These are phyloP conservation scores for Anthostomella pinea DNA, from an alignment of 2,329 filamentous ascomycete species.

Conservation along the genomic window DNA sequence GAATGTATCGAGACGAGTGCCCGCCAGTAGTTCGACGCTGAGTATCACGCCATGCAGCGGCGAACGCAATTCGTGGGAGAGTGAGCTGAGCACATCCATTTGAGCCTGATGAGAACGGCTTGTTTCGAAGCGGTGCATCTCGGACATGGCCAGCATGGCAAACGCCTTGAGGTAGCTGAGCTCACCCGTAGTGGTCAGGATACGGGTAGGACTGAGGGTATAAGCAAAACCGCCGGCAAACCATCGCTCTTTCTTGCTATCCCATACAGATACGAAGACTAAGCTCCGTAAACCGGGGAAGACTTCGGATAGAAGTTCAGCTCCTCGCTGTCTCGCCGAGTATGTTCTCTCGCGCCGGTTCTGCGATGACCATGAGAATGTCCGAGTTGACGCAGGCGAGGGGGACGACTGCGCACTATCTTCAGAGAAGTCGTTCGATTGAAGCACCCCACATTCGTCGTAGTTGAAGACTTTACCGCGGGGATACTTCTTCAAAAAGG, in stretches of 20 bases:
- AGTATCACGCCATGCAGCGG: constrained; percentile 59
- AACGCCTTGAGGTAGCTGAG: constrained; percentile 51
- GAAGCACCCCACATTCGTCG: constrained; percentile 35
- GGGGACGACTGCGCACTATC: no score
- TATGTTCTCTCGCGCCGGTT: constrained; percentile 13
- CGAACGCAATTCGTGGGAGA: constrained; percentile 59
- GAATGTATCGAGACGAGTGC: constrained; percentile 44
- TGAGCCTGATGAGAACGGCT: constrained; percentile 45
- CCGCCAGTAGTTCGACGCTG: constrained; percentile 49
- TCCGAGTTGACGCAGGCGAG: no score
- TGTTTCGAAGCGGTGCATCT: constrained; percentile 45
- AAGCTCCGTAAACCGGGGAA: constrained; percentile 46
- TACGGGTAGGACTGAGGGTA: constrained; percentile 40
- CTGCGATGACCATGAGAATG: no score
- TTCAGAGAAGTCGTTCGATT: constrained; percentile 30
- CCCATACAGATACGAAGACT: constrained; percentile 48
- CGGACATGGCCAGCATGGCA: constrained; percentile 54
- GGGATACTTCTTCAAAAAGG: constrained; percentile 43
- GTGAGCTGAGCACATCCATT: constrained; percentile 55
- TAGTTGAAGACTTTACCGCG: constrained; percentile 46
- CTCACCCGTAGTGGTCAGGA: constrained; percentile 45
- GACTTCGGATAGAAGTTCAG: constrained; percentile 28
- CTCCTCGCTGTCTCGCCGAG: constrained; percentile 24
- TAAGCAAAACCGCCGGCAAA: constrained; percentile 49
- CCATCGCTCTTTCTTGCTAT: constrained; percentile 43